Evolutionary conservation across 306 rosid genomes (phyloP).

Genomic region (Ceratonia siliqua): DNA sequence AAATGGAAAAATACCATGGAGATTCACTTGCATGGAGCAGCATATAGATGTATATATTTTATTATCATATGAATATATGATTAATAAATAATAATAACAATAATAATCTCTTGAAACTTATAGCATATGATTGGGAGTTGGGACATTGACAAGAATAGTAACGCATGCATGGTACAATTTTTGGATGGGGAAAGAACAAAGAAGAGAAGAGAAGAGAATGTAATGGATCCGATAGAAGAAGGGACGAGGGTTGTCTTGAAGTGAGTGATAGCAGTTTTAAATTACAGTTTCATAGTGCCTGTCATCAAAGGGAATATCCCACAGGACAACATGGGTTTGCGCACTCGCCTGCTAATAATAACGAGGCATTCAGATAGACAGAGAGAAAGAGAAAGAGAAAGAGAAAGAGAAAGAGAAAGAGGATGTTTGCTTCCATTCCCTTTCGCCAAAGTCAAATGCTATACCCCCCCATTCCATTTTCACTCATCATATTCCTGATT

Average conservation of each 20-base stretch:
- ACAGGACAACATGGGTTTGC: neutral
- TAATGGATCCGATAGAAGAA: too few relatives aligned
- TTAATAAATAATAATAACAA: too few relatives aligned
- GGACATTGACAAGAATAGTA: too few relatives aligned
- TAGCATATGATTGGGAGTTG: too few relatives aligned
- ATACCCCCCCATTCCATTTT: neutral
- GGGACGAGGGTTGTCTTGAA: neutral
- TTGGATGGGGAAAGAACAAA: too few relatives aligned
- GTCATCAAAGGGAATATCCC: neutral
- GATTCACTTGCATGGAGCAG: too few relatives aligned
- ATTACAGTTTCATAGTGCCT: neutral
- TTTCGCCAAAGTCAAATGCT: neutral
- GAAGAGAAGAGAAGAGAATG: too few relatives aligned
- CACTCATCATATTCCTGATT: neutral
- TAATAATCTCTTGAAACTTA: too few relatives aligned
- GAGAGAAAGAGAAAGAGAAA: constrained; percentile 14
- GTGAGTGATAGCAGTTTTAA: neutral
- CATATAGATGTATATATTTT: too few relatives aligned
- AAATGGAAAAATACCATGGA: too few relatives aligned
- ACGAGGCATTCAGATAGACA: neutral
- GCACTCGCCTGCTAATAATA: neutral
- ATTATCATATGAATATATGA: too few relatives aligned
- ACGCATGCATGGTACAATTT: too few relatives aligned
- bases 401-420: neutral
- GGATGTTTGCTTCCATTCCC: neutral